Conservation (phyloP, 2,329 filamentous ascomycete genomes). For the Microdochium bolleyi region DNA sequence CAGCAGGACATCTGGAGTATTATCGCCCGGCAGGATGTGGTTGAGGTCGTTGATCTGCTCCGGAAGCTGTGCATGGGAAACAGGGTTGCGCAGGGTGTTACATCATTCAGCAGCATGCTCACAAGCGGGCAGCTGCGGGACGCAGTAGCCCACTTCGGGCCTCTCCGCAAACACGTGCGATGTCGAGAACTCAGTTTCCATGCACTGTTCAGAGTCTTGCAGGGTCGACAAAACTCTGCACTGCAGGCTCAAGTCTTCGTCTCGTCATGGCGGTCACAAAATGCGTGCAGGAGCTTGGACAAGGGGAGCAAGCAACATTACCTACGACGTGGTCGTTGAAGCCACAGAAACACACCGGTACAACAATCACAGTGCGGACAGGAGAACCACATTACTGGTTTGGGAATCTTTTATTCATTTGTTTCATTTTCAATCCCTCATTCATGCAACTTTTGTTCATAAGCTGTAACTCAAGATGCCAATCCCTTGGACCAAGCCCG, state of each 20-base stretch:
- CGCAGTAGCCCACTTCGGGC: too few species aligned
- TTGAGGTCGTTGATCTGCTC: not conserved
- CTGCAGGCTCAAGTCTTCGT: too few species aligned
- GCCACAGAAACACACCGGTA: too few species aligned
- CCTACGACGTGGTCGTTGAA: too few species aligned
- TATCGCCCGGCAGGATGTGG: too few species aligned
- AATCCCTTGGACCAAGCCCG: conserved; percentile 20
- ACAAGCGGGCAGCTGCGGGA: not conserved
- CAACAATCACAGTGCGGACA: not conserved
- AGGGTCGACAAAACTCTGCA: too few species aligned
- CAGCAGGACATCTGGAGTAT: not conserved
- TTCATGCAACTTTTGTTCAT: conserved; percentile 23
- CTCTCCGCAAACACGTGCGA: too few species aligned
- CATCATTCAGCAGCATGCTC: not conserved
- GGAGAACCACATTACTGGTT: not conserved
- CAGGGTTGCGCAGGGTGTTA: not conserved
- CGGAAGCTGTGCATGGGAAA: not conserved
- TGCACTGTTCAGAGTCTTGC: too few species aligned
- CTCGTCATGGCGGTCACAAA: too few species aligned
- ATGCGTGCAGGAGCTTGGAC: too few species aligned
- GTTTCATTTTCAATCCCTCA: conserved; percentile 1
- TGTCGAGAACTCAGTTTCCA: too few species aligned
- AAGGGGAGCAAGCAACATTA: too few species aligned
- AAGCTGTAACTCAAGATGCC: conserved; percentile 22
- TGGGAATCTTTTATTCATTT: conserved; percentile 3